Conservation (phyloP, 78 protist genomes). For the Emiliania huxleyi region DNA sequence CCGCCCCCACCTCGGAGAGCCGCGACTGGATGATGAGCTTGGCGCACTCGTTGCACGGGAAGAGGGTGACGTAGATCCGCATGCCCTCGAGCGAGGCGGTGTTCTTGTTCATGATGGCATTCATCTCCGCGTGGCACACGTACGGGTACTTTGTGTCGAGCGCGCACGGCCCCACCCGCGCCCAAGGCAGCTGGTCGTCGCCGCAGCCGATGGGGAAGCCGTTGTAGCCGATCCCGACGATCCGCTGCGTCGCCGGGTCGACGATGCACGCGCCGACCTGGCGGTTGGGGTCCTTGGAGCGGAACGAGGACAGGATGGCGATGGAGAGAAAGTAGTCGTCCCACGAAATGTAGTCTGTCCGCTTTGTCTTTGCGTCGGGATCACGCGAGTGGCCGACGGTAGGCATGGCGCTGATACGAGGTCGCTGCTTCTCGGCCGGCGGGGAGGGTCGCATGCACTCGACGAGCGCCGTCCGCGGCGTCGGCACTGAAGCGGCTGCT, state of each 20-base stretch:
- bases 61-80: conserved; percentile 57
- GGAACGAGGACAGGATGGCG: conserved; percentile 64
- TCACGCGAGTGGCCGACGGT: not conserved
- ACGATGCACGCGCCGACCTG: conserved; percentile 79
- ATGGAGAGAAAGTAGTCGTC: conserved; percentile 79
- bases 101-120: conserved; percentile 70
- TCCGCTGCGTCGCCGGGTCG: conserved; percentile 37
- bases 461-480: too few species aligned
- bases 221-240: conserved; percentile 81
- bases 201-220: conserved; percentile 77
- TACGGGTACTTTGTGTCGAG: conserved; percentile 74
- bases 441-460: too few species aligned
- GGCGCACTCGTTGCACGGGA: conserved; percentile 79
- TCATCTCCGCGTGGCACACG: conserved; percentile 71
- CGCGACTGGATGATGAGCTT: conserved; percentile 70
- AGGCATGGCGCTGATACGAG: too few species aligned
- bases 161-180: not conserved
- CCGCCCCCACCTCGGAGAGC: not conserved
- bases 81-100: conserved; percentile 33
- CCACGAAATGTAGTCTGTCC: conserved; percentile 51
- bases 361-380: not conserved
- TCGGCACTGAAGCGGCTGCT: too few species aligned
- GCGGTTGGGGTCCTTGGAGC: conserved; percentile 71
- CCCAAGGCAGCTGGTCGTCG: conserved; percentile 69
- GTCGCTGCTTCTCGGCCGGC: too few species aligned